Conservation (phyloP, 331 rosid species). For the Quercus tomentella region DNA sequence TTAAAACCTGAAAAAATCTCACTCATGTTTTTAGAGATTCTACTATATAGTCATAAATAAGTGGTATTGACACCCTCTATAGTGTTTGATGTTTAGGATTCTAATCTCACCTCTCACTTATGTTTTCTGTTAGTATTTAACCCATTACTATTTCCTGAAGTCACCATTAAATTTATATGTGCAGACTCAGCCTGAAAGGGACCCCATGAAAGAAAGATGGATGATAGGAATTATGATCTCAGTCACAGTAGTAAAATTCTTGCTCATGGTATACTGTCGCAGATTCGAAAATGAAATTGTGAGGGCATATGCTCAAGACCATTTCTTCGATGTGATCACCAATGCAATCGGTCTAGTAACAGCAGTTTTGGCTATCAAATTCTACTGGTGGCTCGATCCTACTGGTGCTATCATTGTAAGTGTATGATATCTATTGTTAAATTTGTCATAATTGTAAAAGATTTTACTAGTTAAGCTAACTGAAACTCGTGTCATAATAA, state of each 20-base stretch:
- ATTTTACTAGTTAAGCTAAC: no score
- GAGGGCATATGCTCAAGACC: constrained; percentile 85
- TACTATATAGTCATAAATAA: no score
- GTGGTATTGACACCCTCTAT: no score
- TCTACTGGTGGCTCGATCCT: constrained; percentile 94
- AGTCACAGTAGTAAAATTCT: constrained; percentile 55
- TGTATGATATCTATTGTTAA: not conserved
- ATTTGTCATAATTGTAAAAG: no score
- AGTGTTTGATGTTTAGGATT: no score
- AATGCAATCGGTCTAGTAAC: constrained; percentile 74
- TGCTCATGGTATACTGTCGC: constrained; percentile 63
- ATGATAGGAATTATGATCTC: constrained; percentile 85
- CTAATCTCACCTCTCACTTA: no score
- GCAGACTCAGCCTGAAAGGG: constrained; percentile 68
- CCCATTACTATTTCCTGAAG: not conserved
- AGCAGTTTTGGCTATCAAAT: constrained; percentile 72
- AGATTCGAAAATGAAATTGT: constrained; percentile 81
- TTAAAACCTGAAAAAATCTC: no score
- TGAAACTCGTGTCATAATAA: no score
- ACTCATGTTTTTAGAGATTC: no score
- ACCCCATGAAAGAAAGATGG: constrained; percentile 72
- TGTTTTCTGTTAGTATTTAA: not conserved
- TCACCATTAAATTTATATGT: not conserved
- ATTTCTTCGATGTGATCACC: constrained; percentile 88
- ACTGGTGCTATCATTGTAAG: constrained; percentile 74